Conservation (phyloP, 768 basidiomycete species). For the Candolleomyces efflorescens region DNA sequence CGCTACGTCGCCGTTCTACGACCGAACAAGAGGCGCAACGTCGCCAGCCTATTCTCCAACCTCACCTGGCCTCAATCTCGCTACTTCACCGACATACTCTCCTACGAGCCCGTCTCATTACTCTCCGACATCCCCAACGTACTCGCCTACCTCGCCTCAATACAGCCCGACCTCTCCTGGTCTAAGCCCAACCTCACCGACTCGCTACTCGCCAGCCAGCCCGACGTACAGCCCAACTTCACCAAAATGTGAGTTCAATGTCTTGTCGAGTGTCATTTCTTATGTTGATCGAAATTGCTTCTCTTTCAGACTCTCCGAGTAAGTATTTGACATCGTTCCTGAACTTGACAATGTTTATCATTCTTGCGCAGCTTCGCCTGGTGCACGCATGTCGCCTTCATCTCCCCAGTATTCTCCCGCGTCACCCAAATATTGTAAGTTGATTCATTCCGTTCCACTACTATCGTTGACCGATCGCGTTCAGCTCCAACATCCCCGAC, state of each 20-base stretch:
- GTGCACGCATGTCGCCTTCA: constrained; percentile 71
- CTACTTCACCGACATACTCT: constrained; percentile 77
- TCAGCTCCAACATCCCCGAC: constrained; percentile 41
- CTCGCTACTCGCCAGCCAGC: constrained; percentile 84
- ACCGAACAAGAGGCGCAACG: constrained; percentile 54
- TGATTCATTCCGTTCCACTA: constrained; percentile 44
- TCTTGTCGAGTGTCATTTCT: neutral
- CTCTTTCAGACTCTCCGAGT: constrained; percentile 70
- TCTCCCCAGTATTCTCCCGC: constrained; percentile 94
- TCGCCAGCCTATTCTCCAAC: constrained; percentile 89
- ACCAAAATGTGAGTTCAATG: constrained; percentile 66
- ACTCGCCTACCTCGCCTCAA: constrained; percentile 80
- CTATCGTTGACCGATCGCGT: constrained; percentile 86
- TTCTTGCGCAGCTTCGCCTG: constrained; percentile 53
- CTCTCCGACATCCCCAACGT: constrained; percentile 80
- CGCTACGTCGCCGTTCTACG: constrained; percentile 81
- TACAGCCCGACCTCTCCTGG: constrained; percentile 41
- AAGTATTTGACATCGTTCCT: constrained; percentile 29
- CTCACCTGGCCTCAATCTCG: constrained; percentile 71
- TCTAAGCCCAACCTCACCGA: constrained; percentile 22
- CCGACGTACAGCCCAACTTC: constrained; percentile 93
- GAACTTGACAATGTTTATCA: constrained; percentile 20
- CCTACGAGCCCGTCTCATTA: constrained; percentile 78
- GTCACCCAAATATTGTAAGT: constrained; percentile 45
- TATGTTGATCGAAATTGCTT: constrained; percentile 16